phyloP scores from a whole-genome alignment of 257 asterid genomes.

The Solanum etuberosum region DNA sequence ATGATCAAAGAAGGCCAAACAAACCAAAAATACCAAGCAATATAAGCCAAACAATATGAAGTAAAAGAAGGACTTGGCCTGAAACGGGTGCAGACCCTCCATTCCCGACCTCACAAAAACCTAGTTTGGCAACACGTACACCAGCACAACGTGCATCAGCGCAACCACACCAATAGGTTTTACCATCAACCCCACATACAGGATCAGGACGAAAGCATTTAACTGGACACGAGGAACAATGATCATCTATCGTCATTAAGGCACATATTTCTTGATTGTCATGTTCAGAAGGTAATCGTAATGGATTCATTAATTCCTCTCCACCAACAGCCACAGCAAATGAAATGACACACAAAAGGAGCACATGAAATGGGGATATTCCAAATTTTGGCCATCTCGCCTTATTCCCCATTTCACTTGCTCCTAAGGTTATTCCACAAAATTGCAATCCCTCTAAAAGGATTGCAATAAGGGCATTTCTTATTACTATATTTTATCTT shows the following conservation, averaged over 20 bases:
- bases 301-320: slow-evolving; percentile 3
- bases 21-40: slow-evolving; percentile 70
- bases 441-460: background rate
- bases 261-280: slow-evolving; percentile 35
- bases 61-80: slow-evolving; percentile 89
- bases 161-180: slow-evolving; percentile 97
- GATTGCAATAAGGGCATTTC: background rate
- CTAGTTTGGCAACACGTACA: slow-evolving; percentile 51
- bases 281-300: slow-evolving; percentile 30
- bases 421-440: background rate
- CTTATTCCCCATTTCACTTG: background rate
- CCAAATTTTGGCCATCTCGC: background rate
- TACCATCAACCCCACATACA: slow-evolving; percentile 78
- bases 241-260: background rate
- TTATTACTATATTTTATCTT: background rate
- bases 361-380: slow-evolving; percentile 3
- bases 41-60: slow-evolving; percentile 83
- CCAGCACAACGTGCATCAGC: slow-evolving; percentile 84
- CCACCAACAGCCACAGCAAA: slow-evolving; percentile 37
- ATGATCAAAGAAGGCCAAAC: slow-evolving; percentile 49
- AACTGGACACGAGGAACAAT: slow-evolving; percentile 46
- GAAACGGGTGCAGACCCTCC: slow-evolving; percentile 72
- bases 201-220: slow-evolving; percentile 91
- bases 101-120: slow-evolving; percentile 73
- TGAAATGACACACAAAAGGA: slow-evolving; percentile 10